A percentile compares a stretch with the other conserved stretches of the same genome.
Conservation (phyloP, 768 basidiomycete species). For the Gautieria morchelliformis region DNA sequence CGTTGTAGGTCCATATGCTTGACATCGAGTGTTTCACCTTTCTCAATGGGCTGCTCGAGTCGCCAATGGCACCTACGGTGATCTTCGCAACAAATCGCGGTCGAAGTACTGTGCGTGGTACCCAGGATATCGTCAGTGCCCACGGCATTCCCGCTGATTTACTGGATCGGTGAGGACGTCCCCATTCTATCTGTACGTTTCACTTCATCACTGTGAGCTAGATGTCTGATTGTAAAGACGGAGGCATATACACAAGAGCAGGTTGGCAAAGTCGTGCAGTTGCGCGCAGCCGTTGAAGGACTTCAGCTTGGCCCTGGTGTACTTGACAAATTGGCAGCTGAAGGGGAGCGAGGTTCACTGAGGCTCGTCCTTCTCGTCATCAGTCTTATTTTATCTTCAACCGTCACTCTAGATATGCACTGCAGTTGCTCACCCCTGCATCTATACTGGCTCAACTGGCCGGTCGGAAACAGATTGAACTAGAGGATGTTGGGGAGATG, state of each 20-base stretch:
- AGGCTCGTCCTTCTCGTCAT: constrained; percentile 36
- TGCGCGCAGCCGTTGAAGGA: constrained; percentile 82
- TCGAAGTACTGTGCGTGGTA: constrained; percentile 85
- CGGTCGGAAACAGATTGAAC: constrained; percentile 71
- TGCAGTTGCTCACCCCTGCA: constrained; percentile 86
- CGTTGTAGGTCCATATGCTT: constrained; percentile 88
- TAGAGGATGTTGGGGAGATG: constrained; percentile 91
- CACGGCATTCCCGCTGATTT: constrained; percentile 94
- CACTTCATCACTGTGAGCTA: constrained; percentile 18
- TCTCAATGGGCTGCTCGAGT: constrained; percentile 90
- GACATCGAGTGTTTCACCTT: constrained; percentile 99
- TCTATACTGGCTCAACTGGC: constrained; percentile 73
- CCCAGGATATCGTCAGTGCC: constrained; percentile 81
- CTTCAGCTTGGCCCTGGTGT: constrained; percentile 68
- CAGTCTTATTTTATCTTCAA: neutral
- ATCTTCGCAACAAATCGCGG: constrained; percentile 96
- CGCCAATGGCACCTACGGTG: constrained; percentile 94
- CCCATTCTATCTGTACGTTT: neutral
- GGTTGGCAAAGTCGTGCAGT: constrained; percentile 76
- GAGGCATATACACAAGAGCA: constrained; percentile 74
- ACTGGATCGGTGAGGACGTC: constrained; percentile 63
- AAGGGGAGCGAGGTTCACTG: constrained; percentile 76
- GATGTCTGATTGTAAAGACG: constrained; percentile 94
- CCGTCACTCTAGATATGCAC: constrained; percentile 53
- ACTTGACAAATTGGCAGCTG: constrained; percentile 67